These are phyloP conservation scores for Hygrophila difformis DNA, from an alignment of 257 asterid genomes.

Conservation along the genomic window DNA sequence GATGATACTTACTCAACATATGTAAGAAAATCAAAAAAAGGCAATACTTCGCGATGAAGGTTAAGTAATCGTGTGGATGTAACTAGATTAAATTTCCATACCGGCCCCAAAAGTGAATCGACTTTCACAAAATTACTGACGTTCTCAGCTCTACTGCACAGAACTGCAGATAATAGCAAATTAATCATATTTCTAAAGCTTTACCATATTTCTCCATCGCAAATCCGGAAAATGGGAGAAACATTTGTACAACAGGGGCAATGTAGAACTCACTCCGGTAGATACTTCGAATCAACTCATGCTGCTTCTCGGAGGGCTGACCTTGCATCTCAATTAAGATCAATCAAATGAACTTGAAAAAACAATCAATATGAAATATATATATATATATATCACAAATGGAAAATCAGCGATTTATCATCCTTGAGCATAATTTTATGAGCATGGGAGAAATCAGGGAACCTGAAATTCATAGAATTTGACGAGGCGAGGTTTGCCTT, in stretches of 20 bases:
- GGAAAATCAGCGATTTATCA: neutral
- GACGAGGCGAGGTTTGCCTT: slow-evolving; percentile 91
- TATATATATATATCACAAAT: too few species aligned
- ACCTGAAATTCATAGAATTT: slow-evolving; percentile 84
- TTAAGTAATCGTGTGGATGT: neutral
- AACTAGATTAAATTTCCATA: slow-evolving; percentile 16
- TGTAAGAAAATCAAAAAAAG: neutral
- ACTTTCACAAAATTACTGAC: slow-evolving; percentile 82
- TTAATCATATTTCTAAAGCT: neutral
- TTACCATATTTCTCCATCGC: slow-evolving; percentile 7
- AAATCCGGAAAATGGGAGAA: neutral
- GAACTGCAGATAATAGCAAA: slow-evolving; percentile 39
- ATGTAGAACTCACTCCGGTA: slow-evolving; percentile 48
- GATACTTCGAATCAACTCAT: slow-evolving; percentile 68
- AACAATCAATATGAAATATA: neutral
- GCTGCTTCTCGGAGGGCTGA: slow-evolving; percentile 94
- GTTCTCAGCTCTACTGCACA: slow-evolving; percentile 71
- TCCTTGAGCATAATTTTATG: neutral
- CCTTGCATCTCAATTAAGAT: slow-evolving; percentile 13
- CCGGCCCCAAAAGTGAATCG: slow-evolving; percentile 75
- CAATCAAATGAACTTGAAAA: neutral
- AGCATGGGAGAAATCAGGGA: neutral
- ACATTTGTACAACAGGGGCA: neutral
- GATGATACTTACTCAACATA: neutral
- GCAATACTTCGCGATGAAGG: neutral